Evolutionary conservation across 192 early-diverging fungal genomes (phyloP), one percentile per base, ranked within the genome.

Genomic region (Coemansia sp.): DNA sequence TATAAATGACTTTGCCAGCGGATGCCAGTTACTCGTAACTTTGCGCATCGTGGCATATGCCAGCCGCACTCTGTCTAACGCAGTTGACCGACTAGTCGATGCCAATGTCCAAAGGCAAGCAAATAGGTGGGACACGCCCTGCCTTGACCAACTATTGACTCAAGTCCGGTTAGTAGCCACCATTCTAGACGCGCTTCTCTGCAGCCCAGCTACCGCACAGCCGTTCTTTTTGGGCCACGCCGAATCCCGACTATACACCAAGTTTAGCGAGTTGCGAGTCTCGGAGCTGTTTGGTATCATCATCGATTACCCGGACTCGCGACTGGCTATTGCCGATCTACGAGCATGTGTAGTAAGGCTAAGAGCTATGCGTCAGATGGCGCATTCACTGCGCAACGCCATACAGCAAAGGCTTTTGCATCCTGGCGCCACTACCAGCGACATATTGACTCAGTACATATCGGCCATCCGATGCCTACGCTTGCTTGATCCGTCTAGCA

Each of bases 221-320:
- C 12, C 15, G 8, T 31, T 39, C 34, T 27, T 34, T 20, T 27
- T 16, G 16, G 24, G 16, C 7, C 65, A 74, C 40, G 58, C 63
- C 31, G 70, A 71, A 15, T 22, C 65, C 22, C 57, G 34, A 5
- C 55, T 82, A 5, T 63, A 43, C 29, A 6, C n/a, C 10, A 58
- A 50, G 62, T 71, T 82, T 41, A 64, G 72, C 11, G 62, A 62
- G 15, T 64, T 73, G 49, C 81, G 92, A 7, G 80, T 87, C 10
- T 39, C 71, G 33, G 89, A 92, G 76, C 80, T 92, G 39, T 92
- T 93, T 60, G 75, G 89, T 49, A 91, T 93, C 18, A 91, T 93
- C 52, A 81, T 92, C 18, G 92, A 90, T 29, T 92, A 84, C 52
- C 92, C 92, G 1, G 85, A 86, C 20, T 91, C 92, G 1, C 61